A percentile compares a stretch with the other conserved stretches of the same genome.
phyloP scores from a whole-genome alignment of 805 yeast genomes.

The Starmerella scarabaei region DNA sequence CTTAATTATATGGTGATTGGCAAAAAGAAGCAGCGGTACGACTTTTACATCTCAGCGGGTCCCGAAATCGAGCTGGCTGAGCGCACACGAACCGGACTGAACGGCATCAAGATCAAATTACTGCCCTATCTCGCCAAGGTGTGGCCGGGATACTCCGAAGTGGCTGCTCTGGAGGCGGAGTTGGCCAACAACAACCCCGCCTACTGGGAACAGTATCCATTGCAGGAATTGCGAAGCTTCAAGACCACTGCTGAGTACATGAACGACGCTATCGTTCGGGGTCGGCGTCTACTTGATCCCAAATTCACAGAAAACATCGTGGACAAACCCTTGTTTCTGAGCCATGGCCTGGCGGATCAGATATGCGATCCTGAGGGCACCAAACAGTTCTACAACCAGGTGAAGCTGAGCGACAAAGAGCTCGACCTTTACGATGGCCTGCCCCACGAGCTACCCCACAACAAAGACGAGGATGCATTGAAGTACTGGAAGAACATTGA shows the following conservation, averaged over 20 bases:
- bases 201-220: slow-evolving; percentile 15
- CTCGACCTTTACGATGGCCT: slow-evolving; percentile 14
- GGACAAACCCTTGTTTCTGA: slow-evolving; percentile 27
- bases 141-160: slow-evolving; percentile 22
- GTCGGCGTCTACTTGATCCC: slow-evolving; percentile 24
- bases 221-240: slow-evolving; percentile 24
- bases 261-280: slow-evolving; percentile 28
- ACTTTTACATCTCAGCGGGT: slow-evolving; percentile 26
- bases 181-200: slow-evolving; percentile 23
- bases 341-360: slow-evolving; percentile 31
- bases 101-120: slow-evolving; percentile 19
- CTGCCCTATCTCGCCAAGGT: slow-evolving; percentile 23
- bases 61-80: slow-evolving; percentile 25
- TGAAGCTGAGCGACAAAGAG: slow-evolving; percentile 17
- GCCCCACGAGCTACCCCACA: slow-evolving; percentile 22
- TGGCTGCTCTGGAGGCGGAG: slow-evolving; percentile 20
- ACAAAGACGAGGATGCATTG: slow-evolving; percentile 10
- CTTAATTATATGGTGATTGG: slow-evolving; percentile 30
- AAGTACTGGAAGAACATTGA: slow-evolving; percentile 13
- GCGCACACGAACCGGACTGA: slow-evolving; percentile 17
- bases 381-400: slow-evolving; percentile 10
- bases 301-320: slow-evolving; percentile 22
- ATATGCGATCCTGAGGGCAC: slow-evolving; percentile 18
- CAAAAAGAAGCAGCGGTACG: slow-evolving; percentile 23
- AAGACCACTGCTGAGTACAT: slow-evolving; percentile 25